Evolutionary conservation across 306 rosid genomes (phyloP), one percentile per base, ranked within the genome.

Genomic region (Crotalaria pallida): DNA sequence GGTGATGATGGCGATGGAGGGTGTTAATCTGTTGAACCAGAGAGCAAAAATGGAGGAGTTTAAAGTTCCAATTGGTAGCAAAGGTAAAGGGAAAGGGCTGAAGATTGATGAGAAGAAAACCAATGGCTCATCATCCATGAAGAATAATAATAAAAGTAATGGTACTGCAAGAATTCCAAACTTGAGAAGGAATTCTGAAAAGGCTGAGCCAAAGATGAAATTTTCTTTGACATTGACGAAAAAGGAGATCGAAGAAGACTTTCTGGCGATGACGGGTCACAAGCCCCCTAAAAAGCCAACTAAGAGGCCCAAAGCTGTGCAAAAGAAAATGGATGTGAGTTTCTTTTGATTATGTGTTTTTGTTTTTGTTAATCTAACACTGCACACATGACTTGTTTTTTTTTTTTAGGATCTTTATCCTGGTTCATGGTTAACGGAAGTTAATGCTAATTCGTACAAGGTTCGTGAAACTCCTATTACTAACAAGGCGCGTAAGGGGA

Each of bases 181-280:
- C 6, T 50, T 67, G 60, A 67, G 73, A 67, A 50, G 60, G 4
- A 34, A 51, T 8, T 19, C 8, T 3, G 41, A 49, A 3, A 50
- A 67, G 29, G n/a, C 10, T 0, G 13, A 6, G n/a, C 24, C 82
- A 59, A 80, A 74, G 59, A 61, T 65, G 43, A 88, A 86, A 33
- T 84, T 88, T 65, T 65, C 82, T 22, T 78, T 79, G 57, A 1
- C 82, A 11, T 83, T 89, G 9, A 21, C 80, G 61, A 80, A 48
- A 81, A 84, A 82, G 63, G 96, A 87, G 86, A 68, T 89, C 65
- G 92, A 85, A 15, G 92, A 85, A 11, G 96, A 89, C 83, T 89
- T 81, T 67, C 43, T 82, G 65, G 82, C 10, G 27, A 24, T 89
- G 51, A 7, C 82, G 64, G 86, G 88, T 24, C 90, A 75, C 34